A percentile compares a stretch with the other conserved stretches of the same genome.
These are phyloP conservation scores for Eimeria acervulina DNA, from an alignment of 169 alveolate genomes.

Conservation along the genomic window DNA sequence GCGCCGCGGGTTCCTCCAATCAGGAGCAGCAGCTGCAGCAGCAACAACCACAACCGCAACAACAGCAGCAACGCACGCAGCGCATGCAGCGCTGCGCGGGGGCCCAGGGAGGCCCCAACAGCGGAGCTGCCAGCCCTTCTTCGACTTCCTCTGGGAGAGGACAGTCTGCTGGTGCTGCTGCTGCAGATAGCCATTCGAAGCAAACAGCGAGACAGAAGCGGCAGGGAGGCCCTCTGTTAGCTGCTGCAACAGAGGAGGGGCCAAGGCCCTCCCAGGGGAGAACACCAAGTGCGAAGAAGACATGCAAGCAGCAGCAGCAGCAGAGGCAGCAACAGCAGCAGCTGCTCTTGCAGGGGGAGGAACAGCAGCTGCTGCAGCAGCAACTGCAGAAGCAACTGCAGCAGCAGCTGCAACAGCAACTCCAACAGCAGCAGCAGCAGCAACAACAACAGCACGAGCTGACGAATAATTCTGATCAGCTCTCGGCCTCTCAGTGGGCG, in stretches of 20 bases:
- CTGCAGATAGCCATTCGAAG: not conserved
- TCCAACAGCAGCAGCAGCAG: slow-evolving; percentile 9
- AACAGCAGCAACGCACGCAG: not conserved
- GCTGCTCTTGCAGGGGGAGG: not conserved
- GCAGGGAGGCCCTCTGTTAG: not conserved
- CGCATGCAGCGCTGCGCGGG: no score
- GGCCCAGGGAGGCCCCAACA: no score
- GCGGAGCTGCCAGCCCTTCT: not conserved
- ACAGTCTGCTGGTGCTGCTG: not conserved
- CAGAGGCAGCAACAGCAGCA: not conserved
- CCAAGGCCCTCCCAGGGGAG: not conserved
- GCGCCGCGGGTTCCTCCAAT: not conserved
- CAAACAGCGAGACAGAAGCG: not conserved
- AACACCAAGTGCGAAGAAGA: not conserved
- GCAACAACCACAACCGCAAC: not conserved
- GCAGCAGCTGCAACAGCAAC: slow-evolving; percentile 8
- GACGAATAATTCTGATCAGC: not conserved
- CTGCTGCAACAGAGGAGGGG: not conserved
- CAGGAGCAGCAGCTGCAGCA: slow-evolving; percentile 12
- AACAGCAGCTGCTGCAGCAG: not conserved
- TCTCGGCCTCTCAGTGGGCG: slow-evolving; percentile 38
- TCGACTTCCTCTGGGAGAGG: not conserved
- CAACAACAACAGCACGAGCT: slow-evolving; percentile 14
- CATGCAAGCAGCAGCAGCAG: not conserved
- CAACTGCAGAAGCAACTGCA: not conserved